Percentiles rank a stretch among this genome's conserved stretches.
phyloP scores from a whole-genome alignment of 805 yeast genomes.

The Candida dendrica region DNA sequence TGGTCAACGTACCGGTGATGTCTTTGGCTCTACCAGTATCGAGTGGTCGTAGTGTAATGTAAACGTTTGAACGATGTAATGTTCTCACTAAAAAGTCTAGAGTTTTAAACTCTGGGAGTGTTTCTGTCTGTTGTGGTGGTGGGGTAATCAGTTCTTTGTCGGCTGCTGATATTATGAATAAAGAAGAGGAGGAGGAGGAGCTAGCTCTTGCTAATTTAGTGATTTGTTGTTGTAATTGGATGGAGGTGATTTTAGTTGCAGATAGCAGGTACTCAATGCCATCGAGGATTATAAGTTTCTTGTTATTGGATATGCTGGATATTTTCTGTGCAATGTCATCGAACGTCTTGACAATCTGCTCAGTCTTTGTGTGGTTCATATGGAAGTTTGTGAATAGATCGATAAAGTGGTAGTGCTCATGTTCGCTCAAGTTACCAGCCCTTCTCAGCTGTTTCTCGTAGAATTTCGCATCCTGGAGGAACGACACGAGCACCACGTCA shows the following conservation, averaged over 20 bases:
- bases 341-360: conserved; percentile 9
- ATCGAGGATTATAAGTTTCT: conserved; percentile 34
- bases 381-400: conserved; percentile 45
- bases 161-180: conserved; percentile 33
- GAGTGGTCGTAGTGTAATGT: conserved; percentile 57
- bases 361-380: conserved; percentile 22
- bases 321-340: conserved; percentile 6
- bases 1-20: conserved; percentile 63
- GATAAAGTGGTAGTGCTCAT: conserved; percentile 27
- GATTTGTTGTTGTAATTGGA: conserved; percentile 28
- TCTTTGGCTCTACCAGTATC: conserved; percentile 79
- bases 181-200: conserved; percentile 17
- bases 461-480: conserved; percentile 24
- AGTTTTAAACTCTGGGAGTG: conserved; percentile 32
- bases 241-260: conserved; percentile 31
- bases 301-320: conserved; percentile 1
- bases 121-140: conserved; percentile 14
- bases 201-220: conserved; percentile 23
- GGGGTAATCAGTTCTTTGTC: conserved; percentile 34
- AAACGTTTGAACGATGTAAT: conserved; percentile 42
- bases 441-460: conserved; percentile 29
- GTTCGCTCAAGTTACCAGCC: conserved; percentile 26
- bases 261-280: conserved; percentile 39
- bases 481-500: conserved; percentile 28
- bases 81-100: conserved; percentile 41